Conservation (phyloP, 805 yeast species). For the Lachancea sp. region DNA sequence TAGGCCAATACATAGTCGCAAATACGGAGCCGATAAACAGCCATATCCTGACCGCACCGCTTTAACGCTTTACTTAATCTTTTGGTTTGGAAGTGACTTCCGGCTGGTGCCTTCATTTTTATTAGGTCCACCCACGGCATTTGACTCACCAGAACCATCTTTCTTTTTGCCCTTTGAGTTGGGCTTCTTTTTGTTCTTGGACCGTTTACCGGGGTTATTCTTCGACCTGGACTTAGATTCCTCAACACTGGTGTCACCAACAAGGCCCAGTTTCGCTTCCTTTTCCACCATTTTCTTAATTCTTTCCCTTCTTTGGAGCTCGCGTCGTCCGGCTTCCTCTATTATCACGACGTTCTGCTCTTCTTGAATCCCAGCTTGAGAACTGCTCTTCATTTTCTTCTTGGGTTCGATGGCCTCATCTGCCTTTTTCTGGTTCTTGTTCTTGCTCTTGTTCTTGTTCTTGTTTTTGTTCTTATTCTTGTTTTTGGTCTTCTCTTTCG, state of each 20-base stretch:
- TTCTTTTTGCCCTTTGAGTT: neutral
- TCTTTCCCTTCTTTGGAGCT: constrained; percentile 24
- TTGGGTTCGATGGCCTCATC: constrained; percentile 10
- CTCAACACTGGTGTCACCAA: neutral
- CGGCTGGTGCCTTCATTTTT: neutral
- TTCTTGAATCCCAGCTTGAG: constrained; percentile 2
- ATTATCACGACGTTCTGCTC: constrained; percentile 27
- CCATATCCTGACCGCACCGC: neutral
- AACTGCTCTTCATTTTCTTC: constrained; percentile 10
- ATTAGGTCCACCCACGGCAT: neutral
- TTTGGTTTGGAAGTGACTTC: neutral
- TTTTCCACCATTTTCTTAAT: constrained; percentile 16
- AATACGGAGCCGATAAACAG: neutral
- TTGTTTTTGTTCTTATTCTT: constrained; percentile 19
- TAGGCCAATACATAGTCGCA: neutral
- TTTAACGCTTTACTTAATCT: neutral
- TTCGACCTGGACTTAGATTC: neutral
- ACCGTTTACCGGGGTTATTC: neutral
- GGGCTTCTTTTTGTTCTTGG: neutral
- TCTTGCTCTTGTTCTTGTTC: constrained; percentile 18
- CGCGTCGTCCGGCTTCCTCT: constrained; percentile 31
- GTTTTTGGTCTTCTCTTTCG: constrained; percentile 16
- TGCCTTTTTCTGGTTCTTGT: constrained; percentile 12
- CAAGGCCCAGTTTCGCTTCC: constrained; percentile 1
- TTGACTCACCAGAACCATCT: neutral